phyloP scores from a whole-genome alignment of 805 yeast genomes.

The Vanderwaltozyma tropicalis region DNA sequence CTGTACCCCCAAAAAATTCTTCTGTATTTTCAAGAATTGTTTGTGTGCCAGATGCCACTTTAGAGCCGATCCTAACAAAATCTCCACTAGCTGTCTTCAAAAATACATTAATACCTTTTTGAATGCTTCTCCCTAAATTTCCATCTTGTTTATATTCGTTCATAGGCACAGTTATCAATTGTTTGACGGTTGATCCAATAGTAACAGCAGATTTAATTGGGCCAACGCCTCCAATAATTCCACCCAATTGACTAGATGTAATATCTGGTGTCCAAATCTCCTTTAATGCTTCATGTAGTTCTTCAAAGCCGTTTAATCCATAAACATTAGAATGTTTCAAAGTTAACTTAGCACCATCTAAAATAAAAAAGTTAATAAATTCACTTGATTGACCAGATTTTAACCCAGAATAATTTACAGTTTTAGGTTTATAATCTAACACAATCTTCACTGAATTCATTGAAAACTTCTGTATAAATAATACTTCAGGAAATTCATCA shows the following conservation, averaged over 20 bases:
- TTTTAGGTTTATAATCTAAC: constrained; percentile 87
- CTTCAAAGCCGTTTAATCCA: constrained; percentile 69
- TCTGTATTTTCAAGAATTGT: constrained; percentile 71
- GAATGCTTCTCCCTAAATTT: constrained; percentile 53
- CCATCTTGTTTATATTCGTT: constrained; percentile 69
- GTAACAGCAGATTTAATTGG: constrained; percentile 70
- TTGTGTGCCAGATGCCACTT: constrained; percentile 82
- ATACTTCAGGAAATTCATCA: constrained; percentile 49
- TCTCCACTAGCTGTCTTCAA: constrained; percentile 74
- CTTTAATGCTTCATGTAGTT: constrained; percentile 44
- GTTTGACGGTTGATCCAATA: constrained; percentile 68
- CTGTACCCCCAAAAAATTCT: constrained; percentile 66
- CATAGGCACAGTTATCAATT: constrained; percentile 62
- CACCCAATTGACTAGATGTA: constrained; percentile 66
- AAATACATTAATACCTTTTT: constrained; percentile 65
- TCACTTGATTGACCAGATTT: constrained; percentile 78
- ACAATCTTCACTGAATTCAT: constrained; percentile 51
- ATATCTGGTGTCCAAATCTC: constrained; percentile 86
- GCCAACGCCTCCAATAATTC: constrained; percentile 73
- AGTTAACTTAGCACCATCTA: constrained; percentile 74
- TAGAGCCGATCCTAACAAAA: constrained; percentile 69
- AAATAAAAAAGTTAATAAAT: constrained; percentile 74
- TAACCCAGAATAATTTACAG: constrained; percentile 72
- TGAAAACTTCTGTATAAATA: constrained; percentile 59
- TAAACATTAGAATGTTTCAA: constrained; percentile 52